Base-by-base conservation (phyloP, 2,329 filamentous ascomycete genomes). In the Ustilaginoidea virens region DNA sequence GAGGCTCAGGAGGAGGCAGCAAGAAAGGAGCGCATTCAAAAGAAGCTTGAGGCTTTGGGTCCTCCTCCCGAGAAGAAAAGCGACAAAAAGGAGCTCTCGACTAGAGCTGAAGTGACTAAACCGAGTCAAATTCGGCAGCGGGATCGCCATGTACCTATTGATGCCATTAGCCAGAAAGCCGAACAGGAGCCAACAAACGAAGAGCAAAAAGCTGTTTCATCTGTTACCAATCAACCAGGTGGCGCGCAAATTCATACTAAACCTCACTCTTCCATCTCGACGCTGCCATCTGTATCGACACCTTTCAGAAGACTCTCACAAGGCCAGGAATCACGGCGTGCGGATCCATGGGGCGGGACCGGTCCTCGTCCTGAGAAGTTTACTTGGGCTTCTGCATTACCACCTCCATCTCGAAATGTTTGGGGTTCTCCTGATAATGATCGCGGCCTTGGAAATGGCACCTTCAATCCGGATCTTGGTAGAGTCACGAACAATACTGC, bases 391-490 rank as follows among this genome's bases (percentile, higher is more conserved):
- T 43, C 55, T 17, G 46, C 47, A 13, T 46, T 53, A 21, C 63
- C 62, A 27, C 53, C 58, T 25, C 37, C 56, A 8, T 49, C 60
- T 9, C 60, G 66, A 27, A 81, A 77, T 44, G 75, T 85, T 12
- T 86, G 80, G 80, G 79, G 74, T 12, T 71, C 77, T 24, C 75
- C 74, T n/a, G 70, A 71, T 31, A 75, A 69, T 40, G 74, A 80
- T 39, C 66, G 74, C 30, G 74, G 70, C 8, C 70, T 86, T 13
- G 80, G 80, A 4, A 86, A 86, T 47, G 80, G 80, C 24, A 82
- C 78, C 1, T 86, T 86, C 43, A 72, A 68, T 32, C 62, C 69
- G 9, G 69, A 73, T 39, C 60, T 77, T 29, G 63, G 61, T 17
- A 58, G 60, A 25, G 47, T 62, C 12, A 52, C n/a, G n/a, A n/a